A percentile compares a stretch with the other conserved stretches of the same genome.
Evolutionary conservation across 176 grass and related monocot species (phyloP).

Genomic region (Themeda triandra): DNA sequence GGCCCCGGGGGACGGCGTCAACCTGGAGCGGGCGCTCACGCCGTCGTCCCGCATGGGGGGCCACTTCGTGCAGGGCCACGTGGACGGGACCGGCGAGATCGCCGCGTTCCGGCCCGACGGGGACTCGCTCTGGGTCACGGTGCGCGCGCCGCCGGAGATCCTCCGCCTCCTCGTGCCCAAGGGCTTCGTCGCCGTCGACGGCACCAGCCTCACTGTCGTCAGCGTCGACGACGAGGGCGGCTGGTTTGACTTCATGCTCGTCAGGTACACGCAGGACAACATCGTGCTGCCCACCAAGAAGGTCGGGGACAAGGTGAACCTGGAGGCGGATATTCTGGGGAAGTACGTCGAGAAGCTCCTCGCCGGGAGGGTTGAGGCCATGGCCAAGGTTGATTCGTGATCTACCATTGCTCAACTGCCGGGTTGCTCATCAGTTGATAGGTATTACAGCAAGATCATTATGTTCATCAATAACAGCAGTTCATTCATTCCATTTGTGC

Average conservation of each 20-base stretch:
- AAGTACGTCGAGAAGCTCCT: conserved; percentile 93
- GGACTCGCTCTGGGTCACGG: conserved; percentile 85
- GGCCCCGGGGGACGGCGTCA: conserved; percentile 46
- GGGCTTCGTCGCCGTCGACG: conserved; percentile 88
- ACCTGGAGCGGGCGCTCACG: conserved; percentile 80
- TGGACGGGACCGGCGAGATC: conserved; percentile 84
- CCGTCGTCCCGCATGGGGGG: conserved; percentile 82
- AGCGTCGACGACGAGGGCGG: conserved; percentile 60
- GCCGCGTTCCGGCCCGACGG: conserved; percentile 66
- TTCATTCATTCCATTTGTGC: neutral
- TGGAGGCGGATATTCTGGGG: conserved; percentile 91
- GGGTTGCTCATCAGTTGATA: neutral
- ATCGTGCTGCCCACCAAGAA: conserved; percentile 79
- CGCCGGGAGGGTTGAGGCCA: conserved; percentile 49
- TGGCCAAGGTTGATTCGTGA: conserved; percentile 20
- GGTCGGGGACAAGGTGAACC: conserved; percentile 83
- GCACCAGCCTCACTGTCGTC: conserved; percentile 80
- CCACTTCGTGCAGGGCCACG: conserved; percentile 91
- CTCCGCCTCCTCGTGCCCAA: conserved; percentile 81
- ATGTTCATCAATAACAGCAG: neutral
- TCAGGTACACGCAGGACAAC: conserved; percentile 94
- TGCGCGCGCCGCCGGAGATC: conserved; percentile 59
- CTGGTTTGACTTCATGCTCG: conserved; percentile 93
- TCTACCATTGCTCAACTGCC: neutral
- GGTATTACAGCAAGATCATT: neutral